Percentiles rank a stretch among this genome's conserved stretches.
These are phyloP conservation scores for Gossypium sturtianum DNA, from an alignment of 345 rosid species.

Conservation along the genomic window DNA sequence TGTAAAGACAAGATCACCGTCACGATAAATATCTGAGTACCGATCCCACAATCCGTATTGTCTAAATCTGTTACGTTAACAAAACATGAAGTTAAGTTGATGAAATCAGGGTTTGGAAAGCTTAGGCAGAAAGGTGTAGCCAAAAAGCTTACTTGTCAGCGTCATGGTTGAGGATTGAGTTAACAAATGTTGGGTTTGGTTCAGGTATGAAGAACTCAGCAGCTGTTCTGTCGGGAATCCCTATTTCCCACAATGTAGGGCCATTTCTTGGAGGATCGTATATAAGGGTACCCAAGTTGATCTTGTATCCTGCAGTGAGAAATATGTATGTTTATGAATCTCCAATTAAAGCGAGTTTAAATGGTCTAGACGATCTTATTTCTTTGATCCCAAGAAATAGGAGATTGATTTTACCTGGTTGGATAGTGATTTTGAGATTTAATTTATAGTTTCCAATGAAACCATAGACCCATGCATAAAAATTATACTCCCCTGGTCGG, in stretches of 20 bases:
- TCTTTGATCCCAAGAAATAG: not conserved
- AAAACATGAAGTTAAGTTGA: not conserved
- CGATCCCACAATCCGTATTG: conserved; percentile 80
- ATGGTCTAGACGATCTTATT: not conserved
- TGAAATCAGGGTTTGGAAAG: not conserved
- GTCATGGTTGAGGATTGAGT: conserved; percentile 25
- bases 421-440: conserved; percentile 28
- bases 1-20: conserved; percentile 41
- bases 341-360: not conserved
- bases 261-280: conserved; percentile 73
- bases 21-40: conserved; percentile 48
- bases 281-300: conserved; percentile 38
- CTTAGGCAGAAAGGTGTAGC: not conserved
- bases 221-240: conserved; percentile 68
- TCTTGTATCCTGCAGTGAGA: conserved; percentile 34
- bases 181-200: conserved; percentile 47
- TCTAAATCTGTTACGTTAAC: conserved; percentile 40
- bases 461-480: conserved; percentile 72
- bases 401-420: conserved; percentile 42
- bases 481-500: conserved; percentile 53
- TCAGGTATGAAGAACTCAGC: conserved; percentile 67
- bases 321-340: not conserved
- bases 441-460: conserved; percentile 58
- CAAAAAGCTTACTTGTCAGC: conserved; percentile 31
- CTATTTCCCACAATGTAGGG: conserved; percentile 84